Evolutionary conservation across 2,329 filamentous ascomycete genomes (phyloP).

Genomic region (Fusarium pseudograminearum): DNA sequence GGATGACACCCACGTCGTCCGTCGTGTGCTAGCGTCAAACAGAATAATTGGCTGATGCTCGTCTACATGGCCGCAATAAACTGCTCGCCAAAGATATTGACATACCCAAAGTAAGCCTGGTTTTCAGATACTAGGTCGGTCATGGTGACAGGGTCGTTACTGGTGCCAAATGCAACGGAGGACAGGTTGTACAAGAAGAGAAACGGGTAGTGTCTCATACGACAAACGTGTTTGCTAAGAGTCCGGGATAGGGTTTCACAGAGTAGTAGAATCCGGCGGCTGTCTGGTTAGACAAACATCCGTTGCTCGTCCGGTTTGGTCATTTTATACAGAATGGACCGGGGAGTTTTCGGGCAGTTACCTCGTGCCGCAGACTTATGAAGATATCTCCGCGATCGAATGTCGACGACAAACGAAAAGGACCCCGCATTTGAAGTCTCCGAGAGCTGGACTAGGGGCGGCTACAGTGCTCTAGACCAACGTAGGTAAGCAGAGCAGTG

Average conservation of each 20-base stretch:
- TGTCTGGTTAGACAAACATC: slow-evolving; percentile 15
- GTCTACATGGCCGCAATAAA: not conserved
- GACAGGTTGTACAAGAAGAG: slow-evolving; percentile 21
- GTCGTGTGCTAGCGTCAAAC: slow-evolving; percentile 21
- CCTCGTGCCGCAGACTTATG: slow-evolving; percentile 23
- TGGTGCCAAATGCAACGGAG: slow-evolving; percentile 29
- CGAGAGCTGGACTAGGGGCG: not conserved
- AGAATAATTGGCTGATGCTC: slow-evolving; percentile 7
- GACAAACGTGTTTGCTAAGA: slow-evolving; percentile 22
- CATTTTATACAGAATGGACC: slow-evolving; percentile 40
- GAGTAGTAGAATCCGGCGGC: slow-evolving; percentile 6
- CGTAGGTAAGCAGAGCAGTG: not conserved
- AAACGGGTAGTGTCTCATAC: slow-evolving; percentile 19
- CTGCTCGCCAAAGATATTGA: slow-evolving; percentile 1
- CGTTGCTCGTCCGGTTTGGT: not conserved
- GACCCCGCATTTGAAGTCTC: slow-evolving; percentile 24
- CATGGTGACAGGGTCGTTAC: slow-evolving; percentile 50
- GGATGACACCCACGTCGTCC: not conserved
- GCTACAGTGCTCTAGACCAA: not conserved
- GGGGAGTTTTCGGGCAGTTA: slow-evolving; percentile 53
- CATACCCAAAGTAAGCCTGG: slow-evolving; percentile 59
- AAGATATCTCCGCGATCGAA: slow-evolving; percentile 31
- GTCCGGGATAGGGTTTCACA: slow-evolving; percentile 12
- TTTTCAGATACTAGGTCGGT: slow-evolving; percentile 52
- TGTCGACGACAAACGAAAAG: slow-evolving; percentile 11